These are phyloP conservation scores for Talaromyces sp. DNA, from an alignment of 2,329 filamentous ascomycete genomes.

Conservation along the genomic window DNA sequence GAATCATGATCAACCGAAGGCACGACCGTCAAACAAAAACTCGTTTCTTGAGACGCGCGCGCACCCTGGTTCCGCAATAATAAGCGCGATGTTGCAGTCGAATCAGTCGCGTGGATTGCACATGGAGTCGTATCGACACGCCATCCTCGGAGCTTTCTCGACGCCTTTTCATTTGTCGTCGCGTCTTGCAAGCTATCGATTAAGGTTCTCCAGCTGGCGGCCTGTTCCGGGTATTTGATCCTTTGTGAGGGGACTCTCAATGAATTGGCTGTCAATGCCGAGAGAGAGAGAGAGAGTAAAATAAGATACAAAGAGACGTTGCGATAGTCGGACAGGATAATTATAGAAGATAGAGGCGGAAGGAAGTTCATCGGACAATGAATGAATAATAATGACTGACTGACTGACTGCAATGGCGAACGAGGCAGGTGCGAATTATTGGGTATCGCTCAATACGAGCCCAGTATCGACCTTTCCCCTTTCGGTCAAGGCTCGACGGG, in stretches of 20 bases:
- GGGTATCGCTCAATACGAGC: not conserved
- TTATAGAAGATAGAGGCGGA: not conserved
- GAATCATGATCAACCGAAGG: not conserved
- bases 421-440: not conserved
- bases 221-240: not conserved
- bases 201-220: not conserved
- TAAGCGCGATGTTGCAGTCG: not conserved
- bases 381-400: too few species aligned
- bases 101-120: not conserved
- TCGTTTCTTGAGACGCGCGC: not conserved
- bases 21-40: not conserved
- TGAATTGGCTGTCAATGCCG: not conserved
- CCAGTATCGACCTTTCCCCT: not conserved
- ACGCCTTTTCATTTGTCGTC: not conserved
- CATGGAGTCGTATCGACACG: not conserved
- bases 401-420: not conserved
- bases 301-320: not conserved
- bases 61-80: not conserved
- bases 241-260: not conserved
- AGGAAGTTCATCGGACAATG: too few species aligned
- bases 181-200: not conserved
- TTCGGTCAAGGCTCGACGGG: not conserved
- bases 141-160: not conserved
- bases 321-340: not conserved
- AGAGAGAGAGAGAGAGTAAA: not conserved